Conservation (phyloP, 495 filamentous ascomycete genomes). For the Geopyxis carbonaria region DNA sequence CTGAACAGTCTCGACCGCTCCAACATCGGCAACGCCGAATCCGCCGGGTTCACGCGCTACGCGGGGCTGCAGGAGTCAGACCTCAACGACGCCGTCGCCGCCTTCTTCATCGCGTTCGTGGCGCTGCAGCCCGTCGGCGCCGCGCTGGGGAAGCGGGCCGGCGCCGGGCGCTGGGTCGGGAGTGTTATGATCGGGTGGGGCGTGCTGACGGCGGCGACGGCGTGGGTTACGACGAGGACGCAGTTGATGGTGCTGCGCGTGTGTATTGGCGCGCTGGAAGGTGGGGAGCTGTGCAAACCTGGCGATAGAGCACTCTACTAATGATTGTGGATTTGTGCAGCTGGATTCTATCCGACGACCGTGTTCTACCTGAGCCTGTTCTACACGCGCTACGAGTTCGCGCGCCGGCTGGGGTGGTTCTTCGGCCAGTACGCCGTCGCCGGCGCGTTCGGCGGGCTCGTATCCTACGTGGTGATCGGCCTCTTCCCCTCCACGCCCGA, state of each 20-base stretch:
- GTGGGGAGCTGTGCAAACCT: conserved; percentile 6
- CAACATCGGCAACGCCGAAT: conserved; percentile 39
- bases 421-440: conserved; percentile 42
- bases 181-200: conserved; percentile 40
- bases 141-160: conserved; percentile 36
- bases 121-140: conserved; percentile 38
- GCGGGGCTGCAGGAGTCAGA: conserved; percentile 31
- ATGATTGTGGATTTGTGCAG: conserved; percentile 24
- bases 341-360: conserved; percentile 38
- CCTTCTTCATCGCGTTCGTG: conserved; percentile 42
- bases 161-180: conserved; percentile 37
- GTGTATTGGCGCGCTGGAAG: conserved; percentile 29
- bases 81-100: conserved; percentile 37
- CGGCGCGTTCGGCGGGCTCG: conserved; percentile 37
- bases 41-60: conserved; percentile 34
- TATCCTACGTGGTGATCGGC: conserved; percentile 29
- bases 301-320: conserved; percentile 12
- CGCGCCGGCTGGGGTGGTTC: conserved; percentile 35
- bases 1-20: conserved; percentile 37
- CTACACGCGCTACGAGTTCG: conserved; percentile 40
- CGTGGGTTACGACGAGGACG: conserved; percentile 27
- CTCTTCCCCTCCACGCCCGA: conserved; percentile 14
- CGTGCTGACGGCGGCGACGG: conserved; percentile 30
- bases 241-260: conserved; percentile 29
- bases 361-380: conserved; percentile 38